A percentile compares a stretch with the other conserved stretches of the same genome.
Evolutionary conservation across 805 yeast species (phyloP).

Genomic region (Teunomyces atbi): DNA sequence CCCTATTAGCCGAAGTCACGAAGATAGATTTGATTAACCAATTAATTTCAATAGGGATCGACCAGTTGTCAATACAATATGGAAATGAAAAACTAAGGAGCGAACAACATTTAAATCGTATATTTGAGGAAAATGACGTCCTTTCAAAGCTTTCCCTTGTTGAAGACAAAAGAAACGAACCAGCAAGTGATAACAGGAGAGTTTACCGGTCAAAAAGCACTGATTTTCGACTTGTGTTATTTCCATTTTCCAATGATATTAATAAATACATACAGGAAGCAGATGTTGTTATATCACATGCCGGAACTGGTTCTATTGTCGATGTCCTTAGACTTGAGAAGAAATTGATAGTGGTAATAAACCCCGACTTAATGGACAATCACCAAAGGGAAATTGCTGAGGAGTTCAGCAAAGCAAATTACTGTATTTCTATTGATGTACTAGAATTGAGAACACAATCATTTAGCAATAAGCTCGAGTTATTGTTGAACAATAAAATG

Average conservation of each 20-base stretch:
- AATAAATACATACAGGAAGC: slow-evolving; percentile 39
- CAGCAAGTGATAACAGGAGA: background rate
- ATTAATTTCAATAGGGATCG: slow-evolving; percentile 38
- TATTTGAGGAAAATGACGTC: slow-evolving; percentile 13
- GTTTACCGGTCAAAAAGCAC: background rate
- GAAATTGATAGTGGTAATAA: slow-evolving; percentile 68
- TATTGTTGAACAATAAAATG: background rate
- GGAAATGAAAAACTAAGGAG: slow-evolving; percentile 33
- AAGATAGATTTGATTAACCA: slow-evolving; percentile 28
- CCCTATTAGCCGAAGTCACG: slow-evolving; percentile 49
- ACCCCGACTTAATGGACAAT: slow-evolving; percentile 75
- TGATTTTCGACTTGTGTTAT: slow-evolving; percentile 12
- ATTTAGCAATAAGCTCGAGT: background rate
- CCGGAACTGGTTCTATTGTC: slow-evolving; percentile 87
- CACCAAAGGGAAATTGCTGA: slow-evolving; percentile 78
- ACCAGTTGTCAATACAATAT: slow-evolving; percentile 52
- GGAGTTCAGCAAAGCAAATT: slow-evolving; percentile 10
- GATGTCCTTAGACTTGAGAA: slow-evolving; percentile 63
- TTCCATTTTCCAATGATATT: slow-evolving; percentile 30
- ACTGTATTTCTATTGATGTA: slow-evolving; percentile 2
- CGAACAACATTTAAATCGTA: slow-evolving; percentile 18
- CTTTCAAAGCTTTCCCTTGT: slow-evolving; percentile 11
- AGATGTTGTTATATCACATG: slow-evolving; percentile 79
- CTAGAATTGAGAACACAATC: background rate
- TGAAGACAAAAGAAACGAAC: background rate